These are phyloP conservation scores for Metschnikowia anglica DNA, from an alignment of 805 yeast species.

Conservation along the genomic window DNA sequence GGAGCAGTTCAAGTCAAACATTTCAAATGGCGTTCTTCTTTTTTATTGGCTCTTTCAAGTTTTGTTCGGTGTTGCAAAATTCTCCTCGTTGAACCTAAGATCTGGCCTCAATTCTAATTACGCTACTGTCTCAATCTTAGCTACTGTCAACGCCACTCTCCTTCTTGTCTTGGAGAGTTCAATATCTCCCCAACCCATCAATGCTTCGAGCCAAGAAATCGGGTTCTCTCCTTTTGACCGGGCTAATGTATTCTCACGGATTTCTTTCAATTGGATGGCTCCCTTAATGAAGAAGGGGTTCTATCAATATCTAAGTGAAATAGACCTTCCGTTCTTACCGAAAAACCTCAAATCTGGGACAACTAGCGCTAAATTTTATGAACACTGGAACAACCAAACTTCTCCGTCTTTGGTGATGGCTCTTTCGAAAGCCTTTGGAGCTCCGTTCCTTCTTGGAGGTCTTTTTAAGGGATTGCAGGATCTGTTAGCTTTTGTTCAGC, in stretches of 20 bases:
- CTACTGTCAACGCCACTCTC: constrained; percentile 39
- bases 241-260: constrained; percentile 62
- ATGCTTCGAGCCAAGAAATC: constrained; percentile 4
- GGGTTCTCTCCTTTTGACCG: constrained; percentile 20
- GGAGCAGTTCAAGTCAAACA: constrained; percentile 64
- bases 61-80: constrained; percentile 47
- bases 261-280: constrained; percentile 92
- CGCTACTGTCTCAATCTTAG: constrained; percentile 30
- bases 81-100: constrained; percentile 43
- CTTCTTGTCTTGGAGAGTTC: constrained; percentile 46
- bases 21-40: constrained; percentile 67
- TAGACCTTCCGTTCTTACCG: constrained; percentile 82
- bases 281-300: constrained; percentile 78
- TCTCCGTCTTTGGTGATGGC: constrained; percentile 59
- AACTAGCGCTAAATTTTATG: constrained; percentile 50
- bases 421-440: constrained; percentile 69
- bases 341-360: constrained; percentile 54
- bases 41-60: constrained; percentile 70
- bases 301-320: constrained; percentile 49
- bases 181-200: constrained; percentile 33
- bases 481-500: constrained; percentile 49
- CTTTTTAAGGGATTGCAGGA: constrained; percentile 73
- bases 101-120: constrained; percentile 20
- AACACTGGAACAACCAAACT: constrained; percentile 61
- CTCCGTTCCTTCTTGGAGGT: constrained; percentile 68